Percentiles rank a stretch among this genome's conserved stretches.
Conservation (phyloP, 257 asterid species). For the Paraleonurus japonicus region DNA sequence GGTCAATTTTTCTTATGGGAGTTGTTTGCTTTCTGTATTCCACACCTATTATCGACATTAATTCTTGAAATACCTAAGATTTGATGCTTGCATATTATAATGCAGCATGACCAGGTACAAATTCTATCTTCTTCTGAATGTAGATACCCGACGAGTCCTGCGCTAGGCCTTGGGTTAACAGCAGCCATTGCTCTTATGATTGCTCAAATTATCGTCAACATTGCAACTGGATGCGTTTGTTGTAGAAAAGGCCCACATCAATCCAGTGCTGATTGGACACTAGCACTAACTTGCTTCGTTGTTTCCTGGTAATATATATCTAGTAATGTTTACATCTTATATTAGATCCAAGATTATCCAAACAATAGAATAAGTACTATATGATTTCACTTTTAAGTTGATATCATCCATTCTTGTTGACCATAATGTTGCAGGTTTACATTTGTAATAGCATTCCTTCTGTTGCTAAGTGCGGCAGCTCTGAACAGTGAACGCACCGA, state of each 20-base stretch:
- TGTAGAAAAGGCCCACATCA: conserved; percentile 71
- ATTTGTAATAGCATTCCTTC: conserved; percentile 75
- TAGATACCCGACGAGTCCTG: conserved; percentile 81
- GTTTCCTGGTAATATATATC: conserved; percentile 71
- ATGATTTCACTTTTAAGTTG: no score
- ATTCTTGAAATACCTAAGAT: not conserved
- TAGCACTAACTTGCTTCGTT: conserved; percentile 69
- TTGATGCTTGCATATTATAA: not conserved
- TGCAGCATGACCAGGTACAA: conserved; percentile 66
- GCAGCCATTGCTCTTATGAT: conserved; percentile 74
- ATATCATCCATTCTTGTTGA: not conserved
- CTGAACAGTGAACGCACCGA: conserved; percentile 79
- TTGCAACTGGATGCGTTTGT: conserved; percentile 82
- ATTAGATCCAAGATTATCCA: no score
- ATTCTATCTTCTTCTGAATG: conserved; percentile 64
- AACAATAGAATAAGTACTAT: no score
- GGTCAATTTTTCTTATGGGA: not conserved
- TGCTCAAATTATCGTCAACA: conserved; percentile 72
- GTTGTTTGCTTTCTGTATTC: not conserved
- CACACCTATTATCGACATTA: not conserved
- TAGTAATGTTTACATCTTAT: not conserved
- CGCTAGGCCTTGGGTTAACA: conserved; percentile 71
- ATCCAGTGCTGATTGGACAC: conserved; percentile 56
- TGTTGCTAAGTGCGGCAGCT: conserved; percentile 87
- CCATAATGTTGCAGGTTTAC: conserved; percentile 68